These are phyloP conservation scores for Nakaseomyces glabratus DNA, from an alignment of 1,139 yeast genomes.

Conservation along the genomic window DNA sequence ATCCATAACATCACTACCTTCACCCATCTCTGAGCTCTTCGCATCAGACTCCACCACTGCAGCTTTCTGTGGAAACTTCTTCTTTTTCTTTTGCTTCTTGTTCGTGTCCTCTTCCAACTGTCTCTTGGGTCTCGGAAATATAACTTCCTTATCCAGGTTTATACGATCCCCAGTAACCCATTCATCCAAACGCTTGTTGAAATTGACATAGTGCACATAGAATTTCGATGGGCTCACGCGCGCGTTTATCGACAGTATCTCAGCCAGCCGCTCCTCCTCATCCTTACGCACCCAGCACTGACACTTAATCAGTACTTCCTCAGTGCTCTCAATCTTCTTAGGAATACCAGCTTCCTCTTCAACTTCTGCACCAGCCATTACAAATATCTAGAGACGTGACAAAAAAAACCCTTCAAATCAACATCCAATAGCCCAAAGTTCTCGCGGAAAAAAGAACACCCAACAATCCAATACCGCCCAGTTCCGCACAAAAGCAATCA, in stretches of 20 bases:
- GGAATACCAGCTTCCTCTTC: constrained; percentile 22
- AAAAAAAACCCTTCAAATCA: no score
- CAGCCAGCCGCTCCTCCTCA: constrained; percentile 72
- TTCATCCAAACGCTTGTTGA: constrained; percentile 89
- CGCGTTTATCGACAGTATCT: constrained; percentile 66
- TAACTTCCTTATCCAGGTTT: constrained; percentile 58
- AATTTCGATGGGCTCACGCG: constrained; percentile 72
- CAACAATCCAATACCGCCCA: no score
- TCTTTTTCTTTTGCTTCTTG: constrained; percentile 12
- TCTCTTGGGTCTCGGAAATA: constrained; percentile 53
- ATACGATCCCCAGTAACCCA: constrained; percentile 74
- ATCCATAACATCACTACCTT: constrained; percentile 65
- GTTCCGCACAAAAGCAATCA: no score
- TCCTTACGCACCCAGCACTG: constrained; percentile 77
- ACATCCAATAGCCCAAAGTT: no score
- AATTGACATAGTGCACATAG: constrained; percentile 91
- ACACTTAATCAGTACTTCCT: constrained; percentile 60
- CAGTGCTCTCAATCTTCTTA: constrained; percentile 29
- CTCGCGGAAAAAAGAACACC: no score
- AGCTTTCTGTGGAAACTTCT: constrained; percentile 27
- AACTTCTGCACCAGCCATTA: constrained; percentile 11
- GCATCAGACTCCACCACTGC: constrained; percentile 16
- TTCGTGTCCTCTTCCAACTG: constrained; percentile 35
- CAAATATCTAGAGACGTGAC: background rate
- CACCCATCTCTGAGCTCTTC: constrained; percentile 19